Percentiles rank a stretch among this genome's conserved stretches.
These are phyloP conservation scores for Ophiocordyceps camponoti-floridani DNA, from an alignment of 2,329 filamentous ascomycete species.

Conservation along the genomic window DNA sequence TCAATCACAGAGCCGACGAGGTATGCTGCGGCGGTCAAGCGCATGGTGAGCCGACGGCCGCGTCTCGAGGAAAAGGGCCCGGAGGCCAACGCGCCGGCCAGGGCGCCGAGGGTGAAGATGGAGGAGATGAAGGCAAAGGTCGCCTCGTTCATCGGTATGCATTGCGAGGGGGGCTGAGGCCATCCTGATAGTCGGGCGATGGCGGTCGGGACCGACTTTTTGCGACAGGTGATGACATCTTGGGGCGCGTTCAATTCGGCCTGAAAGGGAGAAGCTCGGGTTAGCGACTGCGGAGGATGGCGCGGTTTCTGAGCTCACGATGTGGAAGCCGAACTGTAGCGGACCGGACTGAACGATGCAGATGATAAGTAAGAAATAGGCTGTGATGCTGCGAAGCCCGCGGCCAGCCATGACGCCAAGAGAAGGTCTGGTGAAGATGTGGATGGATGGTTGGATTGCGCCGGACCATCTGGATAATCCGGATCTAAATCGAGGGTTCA, in stretches of 20 bases:
- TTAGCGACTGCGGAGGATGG: neutral
- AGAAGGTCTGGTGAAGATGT: neutral
- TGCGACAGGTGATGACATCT: constrained; percentile 77
- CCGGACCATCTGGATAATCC: too few relatives aligned
- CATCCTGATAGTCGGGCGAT: constrained; percentile 10
- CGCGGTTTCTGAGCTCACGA: constrained; percentile 38
- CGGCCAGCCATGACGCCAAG: constrained; percentile 12
- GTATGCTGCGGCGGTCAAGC: constrained; percentile 60
- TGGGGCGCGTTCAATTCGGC: constrained; percentile 91
- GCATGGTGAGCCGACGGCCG: constrained; percentile 62
- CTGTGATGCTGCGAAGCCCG: constrained; percentile 36
- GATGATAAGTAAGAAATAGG: constrained; percentile 63
- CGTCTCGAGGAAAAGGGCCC: constrained; percentile 63
- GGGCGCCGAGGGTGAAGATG: constrained; percentile 77
- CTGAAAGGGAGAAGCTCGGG: constrained; percentile 15
- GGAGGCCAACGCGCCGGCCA: constrained; percentile 63
- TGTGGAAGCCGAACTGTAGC: constrained; percentile 84
- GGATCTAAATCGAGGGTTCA: too few relatives aligned
- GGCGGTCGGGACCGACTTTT: constrained; percentile 18
- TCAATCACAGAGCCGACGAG: constrained; percentile 59
- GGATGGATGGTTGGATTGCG: neutral
- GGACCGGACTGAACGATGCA: constrained; percentile 67
- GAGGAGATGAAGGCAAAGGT: constrained; percentile 78
- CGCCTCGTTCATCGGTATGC: constrained; percentile 71
- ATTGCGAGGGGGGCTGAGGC: constrained; percentile 40